Percentiles rank a stretch among this genome's conserved stretches.
These are phyloP conservation scores for Prunus mume DNA, from an alignment of 306 rosid species.

Conservation along the genomic window DNA sequence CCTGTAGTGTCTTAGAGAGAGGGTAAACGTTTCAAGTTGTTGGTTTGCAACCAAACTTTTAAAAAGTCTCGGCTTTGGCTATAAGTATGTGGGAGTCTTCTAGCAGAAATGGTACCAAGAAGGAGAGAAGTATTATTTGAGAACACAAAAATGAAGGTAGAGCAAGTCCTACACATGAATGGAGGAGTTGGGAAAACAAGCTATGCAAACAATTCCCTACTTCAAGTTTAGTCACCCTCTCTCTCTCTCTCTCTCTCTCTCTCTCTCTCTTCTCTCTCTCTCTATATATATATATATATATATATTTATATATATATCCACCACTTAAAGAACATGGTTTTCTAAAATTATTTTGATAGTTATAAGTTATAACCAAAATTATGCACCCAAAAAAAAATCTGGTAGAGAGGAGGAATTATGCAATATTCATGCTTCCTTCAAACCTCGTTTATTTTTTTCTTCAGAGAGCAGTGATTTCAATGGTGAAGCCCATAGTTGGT, in stretches of 20 bases:
- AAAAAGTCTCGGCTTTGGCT: not conserved
- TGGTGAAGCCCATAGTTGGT: slow-evolving; percentile 13
- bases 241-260: not conserved
- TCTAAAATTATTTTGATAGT: not conserved
- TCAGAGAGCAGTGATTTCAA: slow-evolving; percentile 1
- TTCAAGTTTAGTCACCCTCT: slow-evolving; percentile 5
- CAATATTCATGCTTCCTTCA: too few relatives aligned
- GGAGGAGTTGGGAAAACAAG: slow-evolving; percentile 16
- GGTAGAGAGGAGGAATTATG: too few relatives aligned
- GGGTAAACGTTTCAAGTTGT: too few relatives aligned
- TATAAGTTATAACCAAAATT: too few relatives aligned
- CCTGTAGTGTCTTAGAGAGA: too few relatives aligned
- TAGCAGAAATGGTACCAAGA: not conserved
- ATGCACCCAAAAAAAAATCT: too few relatives aligned
- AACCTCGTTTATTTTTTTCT: not conserved
- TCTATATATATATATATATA: not conserved
- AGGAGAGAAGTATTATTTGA: not conserved
- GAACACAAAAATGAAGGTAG: slow-evolving; percentile 8
- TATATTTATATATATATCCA: too few relatives aligned
- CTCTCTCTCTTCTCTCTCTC: not conserved
- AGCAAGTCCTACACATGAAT: slow-evolving; percentile 13
- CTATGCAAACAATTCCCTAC: slow-evolving; percentile 18
- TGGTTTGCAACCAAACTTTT: too few relatives aligned
- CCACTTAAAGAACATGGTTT: too few relatives aligned
- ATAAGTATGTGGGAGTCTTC: not conserved